phyloP scores from a whole-genome alignment of 257 asterid genomes.

The Linaria vulgaris region DNA sequence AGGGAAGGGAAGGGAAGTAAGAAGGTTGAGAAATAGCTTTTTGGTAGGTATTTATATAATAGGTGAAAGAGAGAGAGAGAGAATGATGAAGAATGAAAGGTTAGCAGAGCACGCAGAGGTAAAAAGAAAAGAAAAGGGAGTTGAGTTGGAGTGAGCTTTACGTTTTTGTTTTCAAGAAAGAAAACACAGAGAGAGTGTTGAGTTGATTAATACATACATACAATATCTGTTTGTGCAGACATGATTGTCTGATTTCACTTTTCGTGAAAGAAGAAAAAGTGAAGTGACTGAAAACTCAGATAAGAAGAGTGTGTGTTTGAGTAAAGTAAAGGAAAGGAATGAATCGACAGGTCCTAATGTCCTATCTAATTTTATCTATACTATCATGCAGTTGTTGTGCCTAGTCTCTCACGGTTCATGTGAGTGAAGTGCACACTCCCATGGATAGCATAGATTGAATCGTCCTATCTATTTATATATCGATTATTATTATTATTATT shows the following conservation, averaged over 20 bases:
- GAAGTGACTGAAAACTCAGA: slow-evolving; percentile 35
- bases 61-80: background rate
- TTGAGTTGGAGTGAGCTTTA: slow-evolving; percentile 69
- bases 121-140: no score
- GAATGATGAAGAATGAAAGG: slow-evolving; percentile 20
- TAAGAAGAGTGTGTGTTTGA: slow-evolving; percentile 29
- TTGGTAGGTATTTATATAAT: background rate
- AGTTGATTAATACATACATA: slow-evolving; percentile 25
- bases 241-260: slow-evolving; percentile 54
- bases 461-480: no score
- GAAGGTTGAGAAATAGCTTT: no score
- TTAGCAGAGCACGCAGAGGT: slow-evolving; percentile 19
- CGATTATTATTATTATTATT: no score
- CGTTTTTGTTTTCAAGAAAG: slow-evolving; percentile 56
- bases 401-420: no score
- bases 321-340: slow-evolving; percentile 30
- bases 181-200: slow-evolving; percentile 20
- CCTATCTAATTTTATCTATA: no score
- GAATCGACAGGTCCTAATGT: slow-evolving; percentile 29
- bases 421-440: no score
- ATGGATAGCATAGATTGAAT: no score
- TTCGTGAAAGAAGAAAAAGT: background rate
- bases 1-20: background rate
- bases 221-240: slow-evolving; percentile 28
- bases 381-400: no score